Percentiles rank a stretch among this genome's conserved stretches.
Evolutionary conservation across 805 yeast species (phyloP).

Genomic region (Candida taoyuanica): DNA sequence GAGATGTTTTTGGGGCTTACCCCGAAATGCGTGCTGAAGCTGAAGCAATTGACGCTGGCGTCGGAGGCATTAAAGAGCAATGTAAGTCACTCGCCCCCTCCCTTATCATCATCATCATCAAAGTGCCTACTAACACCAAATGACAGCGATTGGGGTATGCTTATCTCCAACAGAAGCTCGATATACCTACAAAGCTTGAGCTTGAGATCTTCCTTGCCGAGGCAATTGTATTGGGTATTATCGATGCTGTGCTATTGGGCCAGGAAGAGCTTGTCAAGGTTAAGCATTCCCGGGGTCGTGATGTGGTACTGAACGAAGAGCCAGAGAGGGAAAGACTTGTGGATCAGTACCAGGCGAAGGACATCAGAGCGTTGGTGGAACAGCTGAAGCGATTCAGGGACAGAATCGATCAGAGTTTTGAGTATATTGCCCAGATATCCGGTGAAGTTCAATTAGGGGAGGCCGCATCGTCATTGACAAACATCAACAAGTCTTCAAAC

Average conservation of each 20-base stretch:
- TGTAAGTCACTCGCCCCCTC: too few relatives aligned
- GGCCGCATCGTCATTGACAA: too few relatives aligned
- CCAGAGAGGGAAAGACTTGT: constrained; percentile 1
- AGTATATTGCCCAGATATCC: constrained; percentile 3
- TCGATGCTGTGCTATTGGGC: constrained; percentile 21
- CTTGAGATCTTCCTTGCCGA: constrained; percentile 23
- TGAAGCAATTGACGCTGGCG: constrained; percentile 20
- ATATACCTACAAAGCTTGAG: constrained; percentile 7
- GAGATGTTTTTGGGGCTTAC: constrained; percentile 14
- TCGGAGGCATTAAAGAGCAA: constrained; percentile 18
- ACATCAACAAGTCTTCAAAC: too few relatives aligned
- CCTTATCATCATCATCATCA: too few relatives aligned
- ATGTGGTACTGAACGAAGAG: constrained; percentile 19
- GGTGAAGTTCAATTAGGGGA: neutral
- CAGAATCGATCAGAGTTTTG: constrained; percentile 13
- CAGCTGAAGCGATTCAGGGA: constrained; percentile 14
- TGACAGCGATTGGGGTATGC: constrained; percentile 14
- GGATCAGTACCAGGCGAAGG: constrained; percentile 6
- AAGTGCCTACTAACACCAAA: too few relatives aligned
- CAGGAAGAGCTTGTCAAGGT: constrained; percentile 19
- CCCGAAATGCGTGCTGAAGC: constrained; percentile 14
- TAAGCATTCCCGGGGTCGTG: constrained; percentile 22
- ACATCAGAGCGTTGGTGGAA: constrained; percentile 10
- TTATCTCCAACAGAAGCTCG: constrained; percentile 10
- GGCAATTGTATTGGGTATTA: constrained; percentile 13